Evolutionary conservation across 495 filamentous ascomycete species (phyloP), one percentile per base, ranked within the genome.

Genomic region (Thermothielavioides terrestris): DNA sequence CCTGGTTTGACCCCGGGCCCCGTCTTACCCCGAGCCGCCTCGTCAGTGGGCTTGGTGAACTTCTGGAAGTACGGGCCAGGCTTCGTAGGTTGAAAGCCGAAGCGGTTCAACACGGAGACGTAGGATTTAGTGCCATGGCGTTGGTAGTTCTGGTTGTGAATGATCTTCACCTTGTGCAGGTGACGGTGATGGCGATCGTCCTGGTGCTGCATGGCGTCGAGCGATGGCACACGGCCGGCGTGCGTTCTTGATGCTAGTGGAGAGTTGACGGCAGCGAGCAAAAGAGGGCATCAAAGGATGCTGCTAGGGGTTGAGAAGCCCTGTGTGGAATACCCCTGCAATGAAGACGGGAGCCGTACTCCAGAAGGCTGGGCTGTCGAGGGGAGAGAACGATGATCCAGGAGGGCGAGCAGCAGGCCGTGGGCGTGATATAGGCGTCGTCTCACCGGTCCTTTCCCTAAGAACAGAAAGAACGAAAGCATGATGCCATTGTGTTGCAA

Each of bases 41-140:
- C 69, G 43, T 30, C 64, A 64, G 14, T 57, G 61, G 46, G 68
- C 58, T 30, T 62, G 60, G 20, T 58, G 57, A 39, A 75, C 57
- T 35, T 63, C 52, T 72, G 69, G 45, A 70, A 75, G 66, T 83
- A 89, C 7, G 84, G 84, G 9, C 86, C 85, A 1, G 76, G 73
- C 58, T 78, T 73, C 46, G 86, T 88, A 42, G 86, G 82, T 27
- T 76, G 63, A 61, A 90, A 83, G 52, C 76, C 69, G 57, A 80
- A 90, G 63, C 86, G 86, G 61, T 79, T 79, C 57, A 90, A 69
- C 9, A 80, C 63, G 51, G 77, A 74, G 52, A 84, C 81, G 61
- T 89, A 89, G 28, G 83, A 85, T 69, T 88, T 88, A 48, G 74
- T 75, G 22, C 86, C 86, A 48, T 79, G 77, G 50, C 66, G 74